Percentiles rank a stretch among this genome's conserved stretches.
Conservation (phyloP, 768 basidiomycete genomes). For the Suillus americanus region DNA sequence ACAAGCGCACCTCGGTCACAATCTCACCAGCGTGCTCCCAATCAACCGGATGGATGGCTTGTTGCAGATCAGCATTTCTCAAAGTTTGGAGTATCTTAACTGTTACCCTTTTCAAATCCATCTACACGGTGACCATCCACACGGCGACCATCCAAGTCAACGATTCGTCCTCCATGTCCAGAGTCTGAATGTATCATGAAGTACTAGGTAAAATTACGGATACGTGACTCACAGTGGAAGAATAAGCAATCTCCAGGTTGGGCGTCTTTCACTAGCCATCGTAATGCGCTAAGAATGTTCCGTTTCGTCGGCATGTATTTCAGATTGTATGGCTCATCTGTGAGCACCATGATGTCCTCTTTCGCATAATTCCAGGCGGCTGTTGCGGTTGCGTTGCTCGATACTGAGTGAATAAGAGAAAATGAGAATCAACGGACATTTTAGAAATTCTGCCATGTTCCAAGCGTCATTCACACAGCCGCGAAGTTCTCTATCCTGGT, state of each 20-base stretch:
- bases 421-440: background rate
- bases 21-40: slow-evolving; percentile 1
- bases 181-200: background rate
- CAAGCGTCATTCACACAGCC: slow-evolving; percentile 90
- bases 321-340: slow-evolving; percentile 37
- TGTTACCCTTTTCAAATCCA: slow-evolving; percentile 1
- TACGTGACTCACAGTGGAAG: slow-evolving; percentile 49
- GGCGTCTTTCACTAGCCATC: slow-evolving; percentile 63
- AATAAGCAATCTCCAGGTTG: slow-evolving; percentile 63
- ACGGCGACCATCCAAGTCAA: background rate
- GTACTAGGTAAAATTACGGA: background rate
- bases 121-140: background rate
- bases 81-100: background rate
- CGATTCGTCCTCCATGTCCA: slow-evolving; percentile 4
- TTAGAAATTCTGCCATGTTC: slow-evolving; percentile 71
- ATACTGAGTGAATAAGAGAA: background rate
- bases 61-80: background rate
- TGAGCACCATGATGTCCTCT: slow-evolving; percentile 52
- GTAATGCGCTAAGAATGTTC: slow-evolving; percentile 50
- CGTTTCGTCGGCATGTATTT: slow-evolving; percentile 41
- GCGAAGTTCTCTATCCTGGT: slow-evolving; percentile 54
- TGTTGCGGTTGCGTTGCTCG: slow-evolving; percentile 2
- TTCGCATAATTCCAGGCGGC: slow-evolving; percentile 40
- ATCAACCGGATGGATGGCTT: slow-evolving; percentile 2
- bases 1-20: background rate